A percentile compares a stretch with the other conserved stretches of the same genome.
phyloP scores from a whole-genome alignment of 2,329 filamentous ascomycete genomes.

The Fusarium sp. region DNA sequence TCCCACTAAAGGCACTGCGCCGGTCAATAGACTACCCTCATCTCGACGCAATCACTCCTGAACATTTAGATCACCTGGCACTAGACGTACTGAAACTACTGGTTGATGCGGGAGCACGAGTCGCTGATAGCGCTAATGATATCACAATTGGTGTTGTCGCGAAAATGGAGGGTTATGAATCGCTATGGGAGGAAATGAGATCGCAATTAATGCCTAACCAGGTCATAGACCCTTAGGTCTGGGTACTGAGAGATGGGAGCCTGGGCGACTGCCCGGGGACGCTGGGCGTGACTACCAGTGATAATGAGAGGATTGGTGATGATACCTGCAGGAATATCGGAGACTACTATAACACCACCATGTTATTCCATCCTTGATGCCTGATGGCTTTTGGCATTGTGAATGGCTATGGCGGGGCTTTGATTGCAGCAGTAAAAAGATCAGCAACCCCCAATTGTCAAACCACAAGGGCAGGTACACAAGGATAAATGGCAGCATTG shows the following conservation, averaged over 20 bases:
- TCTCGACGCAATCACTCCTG: neutral
- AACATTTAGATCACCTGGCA: neutral
- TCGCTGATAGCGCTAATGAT: neutral
- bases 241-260: no score
- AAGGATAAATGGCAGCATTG: no score
- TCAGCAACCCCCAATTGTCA: no score
- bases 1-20: neutral
- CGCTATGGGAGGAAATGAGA: neutral
- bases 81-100: neutral
- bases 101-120: neutral
- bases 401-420: no score
- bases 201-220: neutral
- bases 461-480: no score
- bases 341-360: no score
- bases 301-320: neutral
- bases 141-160: neutral
- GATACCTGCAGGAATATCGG: no score
- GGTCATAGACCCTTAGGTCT: neutral
- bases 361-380: no score
- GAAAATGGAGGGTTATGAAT: neutral
- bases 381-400: no score
- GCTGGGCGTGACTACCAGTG: neutral
- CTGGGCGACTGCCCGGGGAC: no score
- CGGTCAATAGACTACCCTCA: neutral
- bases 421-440: no score